Base-by-base conservation (phyloP, 176 grass and related monocot genomes). In the Stipa capillata region DNA sequence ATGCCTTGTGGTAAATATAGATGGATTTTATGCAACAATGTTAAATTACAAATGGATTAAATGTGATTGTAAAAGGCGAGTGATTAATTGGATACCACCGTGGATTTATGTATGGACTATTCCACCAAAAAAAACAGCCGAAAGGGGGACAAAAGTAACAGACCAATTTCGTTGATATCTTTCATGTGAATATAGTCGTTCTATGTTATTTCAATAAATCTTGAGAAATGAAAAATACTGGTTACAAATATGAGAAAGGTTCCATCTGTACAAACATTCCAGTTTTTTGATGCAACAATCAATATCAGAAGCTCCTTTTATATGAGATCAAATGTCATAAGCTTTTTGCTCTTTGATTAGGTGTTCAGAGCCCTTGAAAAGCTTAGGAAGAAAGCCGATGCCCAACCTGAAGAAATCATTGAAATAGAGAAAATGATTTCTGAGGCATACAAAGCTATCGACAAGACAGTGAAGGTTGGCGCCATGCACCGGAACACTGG, bases 401-500 rank as follows among this genome's bases (percentile, higher is more conserved):
- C 92, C 50, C 81, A 85, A 25, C 75, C 87, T 74, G 92, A 98
- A 79, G 92, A 98, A 72, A 86, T 98, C 44, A 42, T 92, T 65
- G 80, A 84, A 55, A 85, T 94, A 49, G 96, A 98, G 69, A 94
- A 98, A 72, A 35, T 91, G 82, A 87, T 98, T 9, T 54, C 90
- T 3, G 84, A 90, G 72, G 88, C 92, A 72, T 98, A 93, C 78
- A 94, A 93, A 50, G 79, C 81, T 57, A 94, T 98, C 12, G 96
- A 98, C 60, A 98, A 91, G 88, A 93, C 96, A 32, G 87, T 94
- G 18, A 85, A 90, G 65, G 90, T 87, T 32, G 96, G 96, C 20
- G 89, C 93, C 15, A n/a, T 94, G 60, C 96, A 98, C 70, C 90
- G 86, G 81, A 98, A 98, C 51, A 94, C 89, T 1, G 96, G 84